A percentile compares a stretch with the other conserved stretches of the same genome.
Evolutionary conservation across 139 green algal species (phyloP).

Genomic region (Volvox africanus): DNA sequence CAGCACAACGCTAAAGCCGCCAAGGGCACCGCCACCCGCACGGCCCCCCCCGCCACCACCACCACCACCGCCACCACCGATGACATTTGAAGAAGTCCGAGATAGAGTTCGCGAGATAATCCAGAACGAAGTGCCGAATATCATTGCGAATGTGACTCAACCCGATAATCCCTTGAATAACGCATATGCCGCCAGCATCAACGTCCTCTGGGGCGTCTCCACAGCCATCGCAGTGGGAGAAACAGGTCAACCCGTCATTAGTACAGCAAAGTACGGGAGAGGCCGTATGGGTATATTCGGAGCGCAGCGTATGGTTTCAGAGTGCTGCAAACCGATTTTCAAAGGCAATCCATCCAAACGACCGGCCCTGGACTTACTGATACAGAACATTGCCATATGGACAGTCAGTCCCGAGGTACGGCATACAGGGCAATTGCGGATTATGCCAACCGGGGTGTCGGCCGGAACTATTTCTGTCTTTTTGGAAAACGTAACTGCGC

Average conservation of each 20-base stretch:
- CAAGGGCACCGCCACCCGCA: not conserved
- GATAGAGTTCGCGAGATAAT: not conserved
- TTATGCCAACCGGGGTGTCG: not conserved
- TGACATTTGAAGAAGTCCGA: not conserved
- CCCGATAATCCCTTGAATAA: not conserved
- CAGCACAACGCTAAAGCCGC: not conserved
- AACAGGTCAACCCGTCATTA: not conserved
- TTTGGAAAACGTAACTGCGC: too few relatives aligned
- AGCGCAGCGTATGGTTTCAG: not conserved
- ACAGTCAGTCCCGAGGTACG: not conserved
- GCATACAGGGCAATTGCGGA: not conserved
- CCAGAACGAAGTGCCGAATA: not conserved
- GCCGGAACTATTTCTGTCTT: too few relatives aligned
- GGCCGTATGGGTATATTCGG: not conserved
- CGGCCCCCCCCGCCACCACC: not conserved
- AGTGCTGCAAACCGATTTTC: not conserved
- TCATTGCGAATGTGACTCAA: not conserved
- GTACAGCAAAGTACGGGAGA: not conserved
- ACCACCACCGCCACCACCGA: not conserved
- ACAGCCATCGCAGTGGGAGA: not conserved
- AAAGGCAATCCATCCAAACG: not conserved
- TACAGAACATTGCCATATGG: not conserved
- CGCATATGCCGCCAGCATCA: not conserved
- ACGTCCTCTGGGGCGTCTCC: not conserved
- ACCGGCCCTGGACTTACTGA: not conserved